Conservation (phyloP, 805 yeast species). For the Yamadazyma laniorum region DNA sequence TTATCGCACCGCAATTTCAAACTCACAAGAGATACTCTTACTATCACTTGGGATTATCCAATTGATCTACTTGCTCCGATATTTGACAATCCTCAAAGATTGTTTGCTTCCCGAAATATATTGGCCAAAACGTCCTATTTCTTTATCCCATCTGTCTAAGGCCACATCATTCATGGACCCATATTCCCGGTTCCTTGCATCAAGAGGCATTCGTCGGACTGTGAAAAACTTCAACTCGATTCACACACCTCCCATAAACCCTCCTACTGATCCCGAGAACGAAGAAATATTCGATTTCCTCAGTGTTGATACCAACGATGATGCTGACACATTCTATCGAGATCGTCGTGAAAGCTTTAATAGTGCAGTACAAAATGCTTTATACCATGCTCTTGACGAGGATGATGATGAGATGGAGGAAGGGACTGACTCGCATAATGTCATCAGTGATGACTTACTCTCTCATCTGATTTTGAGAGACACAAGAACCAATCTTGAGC, state of each 20-base stretch:
- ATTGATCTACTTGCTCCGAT: no score
- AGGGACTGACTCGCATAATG: not conserved
- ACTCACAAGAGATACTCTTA: not conserved
- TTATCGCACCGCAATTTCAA: not conserved
- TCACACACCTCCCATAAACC: not conserved
- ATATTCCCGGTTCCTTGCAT: slow-evolving; percentile 9
- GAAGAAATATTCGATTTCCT: slow-evolving; percentile 19
- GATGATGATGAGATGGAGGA: not conserved
- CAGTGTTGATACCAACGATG: slow-evolving; percentile 17
- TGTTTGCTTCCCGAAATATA: no score
- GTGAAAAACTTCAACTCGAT: slow-evolving; percentile 1
- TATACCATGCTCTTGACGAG: not conserved
- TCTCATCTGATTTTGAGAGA: not conserved
- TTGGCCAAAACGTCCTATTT: no score
- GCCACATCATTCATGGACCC: slow-evolving; percentile 8
- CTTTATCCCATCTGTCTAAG: no score
- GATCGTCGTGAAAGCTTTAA: slow-evolving; percentile 22
- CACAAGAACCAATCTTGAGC: not conserved
- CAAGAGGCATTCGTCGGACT: slow-evolving; percentile 11
- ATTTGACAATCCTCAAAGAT: no score
- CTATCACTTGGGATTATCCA: no score
- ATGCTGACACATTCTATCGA: slow-evolving; percentile 24
- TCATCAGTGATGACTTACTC: not conserved
- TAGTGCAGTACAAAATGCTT: not conserved
- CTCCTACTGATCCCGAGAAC: slow-evolving; percentile 4